Percentiles rank a stretch among this genome's conserved stretches.
Conservation (phyloP, 768 basidiomycete species). For the Clavaria fumosa region DNA sequence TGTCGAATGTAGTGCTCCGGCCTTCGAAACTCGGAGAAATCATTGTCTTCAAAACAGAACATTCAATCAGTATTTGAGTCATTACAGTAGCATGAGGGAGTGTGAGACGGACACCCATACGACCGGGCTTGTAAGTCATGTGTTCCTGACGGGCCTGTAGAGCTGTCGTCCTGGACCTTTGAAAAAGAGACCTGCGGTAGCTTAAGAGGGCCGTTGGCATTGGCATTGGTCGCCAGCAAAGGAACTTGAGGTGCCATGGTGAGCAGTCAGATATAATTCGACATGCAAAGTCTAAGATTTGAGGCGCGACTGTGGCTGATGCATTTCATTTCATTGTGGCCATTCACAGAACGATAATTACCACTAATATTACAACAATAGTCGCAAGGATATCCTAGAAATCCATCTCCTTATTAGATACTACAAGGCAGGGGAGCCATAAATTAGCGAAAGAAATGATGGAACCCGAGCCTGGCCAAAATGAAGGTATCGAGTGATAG, state of each 20-base stretch:
- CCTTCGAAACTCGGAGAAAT: conserved; percentile 53
- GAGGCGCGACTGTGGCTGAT: background rate
- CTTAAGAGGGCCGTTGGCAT: conserved; percentile 11
- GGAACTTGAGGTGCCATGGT: too few species aligned
- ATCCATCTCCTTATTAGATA: too few species aligned
- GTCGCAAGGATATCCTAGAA: too few species aligned
- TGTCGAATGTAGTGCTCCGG: conserved; percentile 86
- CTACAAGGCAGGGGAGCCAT: too few species aligned
- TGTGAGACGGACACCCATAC: conserved; percentile 53
- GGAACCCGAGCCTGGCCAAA: too few species aligned
- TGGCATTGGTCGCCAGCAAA: background rate
- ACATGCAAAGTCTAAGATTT: background rate
- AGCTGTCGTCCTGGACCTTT: conserved; percentile 47
- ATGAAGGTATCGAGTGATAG: too few species aligned
- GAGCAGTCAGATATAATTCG: background rate
- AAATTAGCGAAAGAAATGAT: too few species aligned
- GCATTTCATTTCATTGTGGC: background rate
- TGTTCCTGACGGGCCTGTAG: conserved; percentile 45
- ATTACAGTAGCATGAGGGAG: conserved; percentile 1
- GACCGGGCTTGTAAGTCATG: conserved; percentile 45
- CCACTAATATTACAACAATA: background rate
- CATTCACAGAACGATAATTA: background rate
- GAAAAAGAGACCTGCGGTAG: conserved; percentile 58
- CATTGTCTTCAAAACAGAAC: conserved; percentile 31
- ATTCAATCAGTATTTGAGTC: conserved; percentile 3